Evolutionary conservation across 164 flowering plant genomes (phyloP), one percentile per base, ranked within the genome.

Genomic region (Annona cherimola): DNA sequence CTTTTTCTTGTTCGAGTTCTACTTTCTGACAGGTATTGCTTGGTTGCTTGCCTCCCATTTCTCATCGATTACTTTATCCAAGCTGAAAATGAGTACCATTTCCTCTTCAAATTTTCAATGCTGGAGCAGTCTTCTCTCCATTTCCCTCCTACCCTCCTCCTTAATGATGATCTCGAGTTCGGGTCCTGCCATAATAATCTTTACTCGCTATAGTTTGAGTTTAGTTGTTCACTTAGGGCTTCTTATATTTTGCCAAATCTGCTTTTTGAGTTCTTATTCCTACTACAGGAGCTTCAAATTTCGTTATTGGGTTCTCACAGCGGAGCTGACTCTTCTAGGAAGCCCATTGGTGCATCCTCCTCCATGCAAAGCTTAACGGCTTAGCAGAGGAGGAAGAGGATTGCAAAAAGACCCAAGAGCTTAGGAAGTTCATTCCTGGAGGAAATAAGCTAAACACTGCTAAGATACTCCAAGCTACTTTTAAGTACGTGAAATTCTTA

Each of bases 351-450:
- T 2, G 63, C 65, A 54, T 46, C 68, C 60, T 54, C 86, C 74
- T 89, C 92, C 4, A 76, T 86, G 5, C 97, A 94, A 82, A 94
- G 94, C 79, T 78, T 85, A 0, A 96, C 97, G 0, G 98, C 98
- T 1, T 66, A 96, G 70, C 84, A 89, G 77, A 82, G 98, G 87
- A 82, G 98, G 81, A 85, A 88, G 85, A 94, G 80, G 85, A 92
- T 94, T 61, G 87, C 1, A 92, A 88, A 80, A 94, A 89, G 91
- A 92, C 98, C 2, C 89, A 84, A 7, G 91, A 90, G 87, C 92
- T 94, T 44, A 90, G 87, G 66, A 90, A 83, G 82, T 84, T 94
- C n/a, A 78, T 94, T 46, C 98, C 97, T 2, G 97, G 97, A 6
- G 97, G 88, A 1, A 80, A 67, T 2, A 89, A 81, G 82, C 82